These are phyloP conservation scores for Cladosporium austrohemisphaericum DNA, from an alignment of 2,329 filamentous ascomycete genomes.

Conservation along the genomic window DNA sequence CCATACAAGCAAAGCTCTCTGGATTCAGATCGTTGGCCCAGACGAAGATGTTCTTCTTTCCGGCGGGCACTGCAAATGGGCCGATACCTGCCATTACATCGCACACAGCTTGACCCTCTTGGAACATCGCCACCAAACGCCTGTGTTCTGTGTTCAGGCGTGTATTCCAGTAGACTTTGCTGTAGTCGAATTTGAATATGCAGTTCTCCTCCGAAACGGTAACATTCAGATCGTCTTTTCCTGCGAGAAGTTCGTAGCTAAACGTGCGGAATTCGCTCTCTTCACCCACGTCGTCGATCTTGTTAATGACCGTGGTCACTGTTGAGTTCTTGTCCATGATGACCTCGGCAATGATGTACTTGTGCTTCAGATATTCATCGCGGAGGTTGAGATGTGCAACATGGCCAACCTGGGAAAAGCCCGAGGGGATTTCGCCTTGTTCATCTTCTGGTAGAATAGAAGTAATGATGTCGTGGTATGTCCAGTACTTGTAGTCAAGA, in stretches of 20 bases:
- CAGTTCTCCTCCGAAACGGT: conserved; percentile 78
- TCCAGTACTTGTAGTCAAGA: conserved; percentile 83
- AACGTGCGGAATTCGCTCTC: conserved; percentile 89
- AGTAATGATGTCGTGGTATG: conserved; percentile 76
- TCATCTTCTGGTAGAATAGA: conserved; percentile 76
- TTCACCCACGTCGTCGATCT: conserved; percentile 80
- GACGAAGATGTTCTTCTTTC: conserved; percentile 84
- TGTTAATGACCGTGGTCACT: conserved; percentile 91
- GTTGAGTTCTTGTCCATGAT: conserved; percentile 82
- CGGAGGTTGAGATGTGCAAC: conserved; percentile 91
- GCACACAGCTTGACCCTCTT: conserved; percentile 81
- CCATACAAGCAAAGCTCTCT: conserved; percentile 71
- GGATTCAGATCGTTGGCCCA: conserved; percentile 98
- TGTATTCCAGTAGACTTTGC: conserved; percentile 97
- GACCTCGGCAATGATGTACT: conserved; percentile 77
- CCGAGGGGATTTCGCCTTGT: conserved; percentile 75
- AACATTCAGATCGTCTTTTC: conserved; percentile 78
- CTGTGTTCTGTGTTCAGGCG: conserved; percentile 86
- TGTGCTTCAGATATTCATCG: conserved; percentile 78
- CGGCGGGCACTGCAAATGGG: conserved; percentile 88
- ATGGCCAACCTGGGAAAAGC: conserved; percentile 86
- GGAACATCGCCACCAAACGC: conserved; percentile 70
- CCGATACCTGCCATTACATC: conserved; percentile 98
- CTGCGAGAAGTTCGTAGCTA: conserved; percentile 82
- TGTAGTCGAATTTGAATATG: conserved; percentile 87